Evolutionary conservation across 1,284 basidiomycete species (phyloP), one percentile per base, ranked within the genome.

Genomic region (Abortiporus biennis): DNA sequence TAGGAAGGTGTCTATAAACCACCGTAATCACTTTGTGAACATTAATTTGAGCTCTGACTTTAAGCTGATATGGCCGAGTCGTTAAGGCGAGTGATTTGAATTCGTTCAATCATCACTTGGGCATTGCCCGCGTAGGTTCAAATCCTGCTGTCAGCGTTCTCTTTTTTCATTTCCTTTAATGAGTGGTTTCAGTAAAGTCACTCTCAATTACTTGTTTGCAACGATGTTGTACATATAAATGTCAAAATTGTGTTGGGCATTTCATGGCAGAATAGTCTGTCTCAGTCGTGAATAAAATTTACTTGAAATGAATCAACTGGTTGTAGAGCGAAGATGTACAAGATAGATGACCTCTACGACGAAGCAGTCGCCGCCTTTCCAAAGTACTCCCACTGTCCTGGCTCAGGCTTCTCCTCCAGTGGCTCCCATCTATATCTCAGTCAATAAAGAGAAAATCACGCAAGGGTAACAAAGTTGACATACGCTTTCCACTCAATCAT

Each of bases 401-500:
- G 71, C 46, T 78, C 77, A 12, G 90, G 80, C 48, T 83, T 84
- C 57, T 89, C 85, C 57, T 87, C 85, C 51, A 95, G 66, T 19
- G 89, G 76, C 60, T 93, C 90, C 87, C 89, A 93, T 34, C 92
- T 95, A 52, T 17, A 50, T 9, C 31, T 21, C 31, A 2, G 15
- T 25, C 11, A 15, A 45, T 23, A 40, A 24, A 48, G 24, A 50
- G n/a, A 43, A 22, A 38, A 25, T 33, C 42, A 42, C 38, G 44
- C 36, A 39, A 43, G 24, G 20, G 40, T 36, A 44, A 24, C 33
- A 36, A 41, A 31, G 41, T 29, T 41, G 31, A 87, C 92, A 69
- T 64, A 99, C 94, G 89, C 79, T 71, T 97, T 96, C 91, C 92
- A 98, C 60, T 95, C 88, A 19, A 85, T 60, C 86, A 98, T 92